These are phyloP conservation scores for Neonectria ditissima DNA, from an alignment of 2,329 filamentous ascomycete species.

Conservation along the genomic window DNA sequence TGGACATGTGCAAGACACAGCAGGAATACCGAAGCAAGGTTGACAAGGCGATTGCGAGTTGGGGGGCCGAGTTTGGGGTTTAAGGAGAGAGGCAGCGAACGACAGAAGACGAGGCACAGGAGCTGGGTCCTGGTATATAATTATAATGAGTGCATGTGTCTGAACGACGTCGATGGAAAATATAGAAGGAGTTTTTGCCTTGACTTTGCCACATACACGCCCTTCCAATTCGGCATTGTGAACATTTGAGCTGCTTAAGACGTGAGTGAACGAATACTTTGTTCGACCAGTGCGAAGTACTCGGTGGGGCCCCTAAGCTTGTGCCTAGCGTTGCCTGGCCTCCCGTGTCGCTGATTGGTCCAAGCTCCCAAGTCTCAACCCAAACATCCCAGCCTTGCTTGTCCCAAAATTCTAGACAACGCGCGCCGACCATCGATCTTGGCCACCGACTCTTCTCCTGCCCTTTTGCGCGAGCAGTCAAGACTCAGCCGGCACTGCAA, in stretches of 20 bases:
- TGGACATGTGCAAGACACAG: constrained; percentile 91
- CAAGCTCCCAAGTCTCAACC: constrained; percentile 47
- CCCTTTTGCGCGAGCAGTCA: constrained; percentile 31
- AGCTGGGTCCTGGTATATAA: constrained; percentile 24
- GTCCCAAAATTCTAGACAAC: constrained; percentile 49
- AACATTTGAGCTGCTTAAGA: neutral
- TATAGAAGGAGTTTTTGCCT: constrained; percentile 8
- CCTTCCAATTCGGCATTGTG: neutral
- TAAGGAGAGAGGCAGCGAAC: constrained; percentile 30
- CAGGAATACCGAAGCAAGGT: constrained; percentile 83
- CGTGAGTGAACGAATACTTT: too few relatives aligned
- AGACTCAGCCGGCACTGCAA: constrained; percentile 23
- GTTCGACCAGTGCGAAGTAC: neutral
- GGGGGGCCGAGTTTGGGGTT: constrained; percentile 46
- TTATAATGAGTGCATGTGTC: constrained; percentile 27
- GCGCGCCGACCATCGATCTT: constrained; percentile 41
- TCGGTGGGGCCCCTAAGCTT: constrained; percentile 3
- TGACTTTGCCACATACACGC: neutral
- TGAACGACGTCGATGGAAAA: neutral
- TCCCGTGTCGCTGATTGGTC: constrained; percentile 47
- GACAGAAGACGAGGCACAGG: constrained; percentile 15
- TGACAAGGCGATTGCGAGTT: constrained; percentile 68
- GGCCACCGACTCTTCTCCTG: constrained; percentile 33
- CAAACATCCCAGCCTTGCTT: constrained; percentile 45
- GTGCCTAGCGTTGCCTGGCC: constrained; percentile 31